Evolutionary conservation across 1,284 basidiomycete species (phyloP).

Genomic region (Malassezia obtusa): DNA sequence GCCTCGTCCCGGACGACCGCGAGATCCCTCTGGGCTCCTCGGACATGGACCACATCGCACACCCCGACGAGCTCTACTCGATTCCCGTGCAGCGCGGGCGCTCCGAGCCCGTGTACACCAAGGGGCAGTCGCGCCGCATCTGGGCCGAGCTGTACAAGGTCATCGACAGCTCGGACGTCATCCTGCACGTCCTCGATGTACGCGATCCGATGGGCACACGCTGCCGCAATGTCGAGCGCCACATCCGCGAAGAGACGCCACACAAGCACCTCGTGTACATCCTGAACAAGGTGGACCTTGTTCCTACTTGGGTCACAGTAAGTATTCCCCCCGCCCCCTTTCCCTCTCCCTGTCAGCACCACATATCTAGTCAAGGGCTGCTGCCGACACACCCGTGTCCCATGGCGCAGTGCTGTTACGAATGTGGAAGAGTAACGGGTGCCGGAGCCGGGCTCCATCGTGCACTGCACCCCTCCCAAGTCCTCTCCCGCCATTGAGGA

Average conservation of each 20-base stretch:
- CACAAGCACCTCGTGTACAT: slow-evolving; percentile 95
- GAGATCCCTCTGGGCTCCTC: slow-evolving; percentile 36
- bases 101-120: slow-evolving; percentile 45
- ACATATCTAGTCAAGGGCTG: slow-evolving; percentile 48
- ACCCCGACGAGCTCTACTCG: slow-evolving; percentile 38
- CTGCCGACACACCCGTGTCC: slow-evolving; percentile 21
- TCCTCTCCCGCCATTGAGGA: slow-evolving; percentile 48
- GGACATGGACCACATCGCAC: slow-evolving; percentile 22
- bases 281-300: slow-evolving; percentile 96
- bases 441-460: slow-evolving; percentile 29
- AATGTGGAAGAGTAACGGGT: slow-evolving; percentile 56
- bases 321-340: slow-evolving; percentile 49
- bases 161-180: slow-evolving; percentile 93
- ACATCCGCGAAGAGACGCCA: slow-evolving; percentile 86
- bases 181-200: slow-evolving; percentile 91
- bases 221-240: slow-evolving; percentile 88
- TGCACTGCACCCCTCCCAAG: slow-evolving; percentile 29
- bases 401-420: slow-evolving; percentile 54
- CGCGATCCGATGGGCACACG: slow-evolving; percentile 93
- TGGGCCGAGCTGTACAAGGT: slow-evolving; percentile 99
- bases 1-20: slow-evolving; percentile 41
- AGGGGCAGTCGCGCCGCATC: slow-evolving; percentile 56
- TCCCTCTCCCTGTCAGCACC: slow-evolving; percentile 17
- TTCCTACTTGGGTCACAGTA: slow-evolving; percentile 98
- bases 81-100: slow-evolving; percentile 43